Base-by-base conservation (phyloP, 495 filamentous ascomycete species). In the Paragyromitra xinjiangensis region DNA sequence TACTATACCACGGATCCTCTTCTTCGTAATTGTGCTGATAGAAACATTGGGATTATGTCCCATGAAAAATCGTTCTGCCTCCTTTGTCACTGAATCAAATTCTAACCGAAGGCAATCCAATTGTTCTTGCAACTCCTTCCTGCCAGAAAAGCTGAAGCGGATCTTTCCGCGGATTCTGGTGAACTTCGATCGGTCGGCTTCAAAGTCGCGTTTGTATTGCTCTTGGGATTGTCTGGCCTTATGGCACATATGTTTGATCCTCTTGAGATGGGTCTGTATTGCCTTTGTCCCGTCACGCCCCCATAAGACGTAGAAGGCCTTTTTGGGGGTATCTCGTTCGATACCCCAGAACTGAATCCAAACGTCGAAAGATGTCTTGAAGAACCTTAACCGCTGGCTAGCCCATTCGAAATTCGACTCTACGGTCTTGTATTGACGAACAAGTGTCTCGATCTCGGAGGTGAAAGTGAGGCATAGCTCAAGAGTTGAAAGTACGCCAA, bases 281-380 rank as follows among this genome's bases (percentile, higher is more conserved):
- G 67, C 29, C 6, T 59, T n/a, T 55, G 67, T 45, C 37, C 67
- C 67, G 16, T 22, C 37, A n/a, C 1, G 51, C 34, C 67, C 67
- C 67, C 67, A 69, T 24, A 59, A 42, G 14, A 9, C 2, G 12
- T 59, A 42, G 34, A 69, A 69, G 2, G 66, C 29, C 44, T 53
- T 40, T 24, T 40, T 24, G 9, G 67, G 39, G 12, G 67, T 59
- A 61, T 58, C 16, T n/a, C 26, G 6, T 3, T 69, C 4, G 34
- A 69, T 69, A 8, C 37, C 16, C 67, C 67, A 69, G 51, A 69
- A 56, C 39, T 69, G 24, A 34, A 69, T 29, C 67, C 67, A 69
- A 12, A 12, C 9, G 53, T 61, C 8, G 22, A 69, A 69, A 29
- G 24, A 7, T 29, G 37, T 34, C 14, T 59, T 69, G 51, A 44